Percentiles rank a stretch among this genome's conserved stretches.
Conservation (phyloP, 208 protist species). For the Angomonas ambiguus region DNA sequence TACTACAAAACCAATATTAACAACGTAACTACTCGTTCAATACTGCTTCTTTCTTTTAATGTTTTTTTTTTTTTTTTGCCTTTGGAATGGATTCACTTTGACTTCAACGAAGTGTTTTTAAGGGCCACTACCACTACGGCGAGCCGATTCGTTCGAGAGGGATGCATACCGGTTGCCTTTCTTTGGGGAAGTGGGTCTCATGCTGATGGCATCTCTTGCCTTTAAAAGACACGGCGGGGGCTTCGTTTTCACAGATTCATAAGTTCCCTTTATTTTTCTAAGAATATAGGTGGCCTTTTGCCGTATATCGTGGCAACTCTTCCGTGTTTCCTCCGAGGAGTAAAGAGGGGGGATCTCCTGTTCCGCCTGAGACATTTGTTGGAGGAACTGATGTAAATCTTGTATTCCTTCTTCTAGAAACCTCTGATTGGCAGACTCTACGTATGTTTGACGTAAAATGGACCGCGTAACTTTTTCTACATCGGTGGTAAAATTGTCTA, state of each 20-base stretch:
- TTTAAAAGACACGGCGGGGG: slow-evolving; percentile 25
- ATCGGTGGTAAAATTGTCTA: slow-evolving; percentile 38
- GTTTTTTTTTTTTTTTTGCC: slow-evolving; percentile 1
- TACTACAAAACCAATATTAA: no score
- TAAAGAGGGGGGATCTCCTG: slow-evolving; percentile 35
- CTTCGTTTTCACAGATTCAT: slow-evolving; percentile 37
- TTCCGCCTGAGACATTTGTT: slow-evolving; percentile 33
- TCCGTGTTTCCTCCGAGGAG: slow-evolving; percentile 34
- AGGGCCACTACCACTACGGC: not conserved
- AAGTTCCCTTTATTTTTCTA: slow-evolving; percentile 48
- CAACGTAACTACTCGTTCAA: no score
- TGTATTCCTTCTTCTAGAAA: slow-evolving; percentile 39
- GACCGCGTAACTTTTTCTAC: slow-evolving; percentile 30
- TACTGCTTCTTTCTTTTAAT: no score
- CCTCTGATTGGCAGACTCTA: slow-evolving; percentile 40
- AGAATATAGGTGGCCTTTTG: slow-evolving; percentile 45
- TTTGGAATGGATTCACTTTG: not conserved
- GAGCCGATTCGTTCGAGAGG: not conserved
- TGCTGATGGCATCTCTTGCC: slow-evolving; percentile 30
- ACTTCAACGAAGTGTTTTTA: no score
- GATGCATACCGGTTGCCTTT: not conserved
- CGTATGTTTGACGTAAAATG: slow-evolving; percentile 38
- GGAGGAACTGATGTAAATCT: slow-evolving; percentile 39
- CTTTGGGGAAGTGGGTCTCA: slow-evolving; percentile 3
- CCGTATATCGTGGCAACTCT: slow-evolving; percentile 27